Evolutionary conservation across 2,329 filamentous ascomycete species (phyloP), one percentile per base, ranked within the genome.

Genomic region (Phialophora chinensis): DNA sequence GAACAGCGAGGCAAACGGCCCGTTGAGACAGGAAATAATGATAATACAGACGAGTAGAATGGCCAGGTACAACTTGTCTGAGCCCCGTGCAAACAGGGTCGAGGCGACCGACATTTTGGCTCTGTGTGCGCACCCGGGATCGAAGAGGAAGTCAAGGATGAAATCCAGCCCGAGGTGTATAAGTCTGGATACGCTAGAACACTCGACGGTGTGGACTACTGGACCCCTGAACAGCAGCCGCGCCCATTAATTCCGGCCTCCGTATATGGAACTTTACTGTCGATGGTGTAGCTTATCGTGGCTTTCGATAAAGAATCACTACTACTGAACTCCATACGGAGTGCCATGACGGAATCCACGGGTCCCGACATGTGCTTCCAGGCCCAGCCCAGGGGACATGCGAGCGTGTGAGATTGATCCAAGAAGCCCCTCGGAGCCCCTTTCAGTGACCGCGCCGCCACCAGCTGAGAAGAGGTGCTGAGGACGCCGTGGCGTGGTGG

Each of bases 61-160:
- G 49, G 59, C 59, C 47, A 61, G 31, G 49, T 53, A 61, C 8
- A 52, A 23, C 59, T 49, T 61, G 59, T 61, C 47, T 20, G 49
- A 38, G 4, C 59, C 59, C 33, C 59, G 58, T 50, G 27, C 25
- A 38, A 60, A 60, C 42, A 60, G n/a, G 8, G 44, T 31, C n/a
- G 49, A 52, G 14, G 59, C 29, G 12, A 61, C 23, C 6, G 59
- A 29, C 59, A 61, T 61, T 53, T 54, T 38, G 44, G 33, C 29
- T 31, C n/a, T 55, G 12, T 55, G 53, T 31, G n/a, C 5, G 11
- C 27, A 35, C 25, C 38, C 14, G 38, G 17, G 5, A 1, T n/a
- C 17, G 14, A 44, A 17, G 38, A 44, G 38, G 38, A 44, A 44
- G 38, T 44, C 17, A 4, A 44, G 38, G 38, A 44, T 8, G 38